Conservation (phyloP, 2,329 filamentous ascomycete species). For the Graphiopsis chlorocephala region DNA sequence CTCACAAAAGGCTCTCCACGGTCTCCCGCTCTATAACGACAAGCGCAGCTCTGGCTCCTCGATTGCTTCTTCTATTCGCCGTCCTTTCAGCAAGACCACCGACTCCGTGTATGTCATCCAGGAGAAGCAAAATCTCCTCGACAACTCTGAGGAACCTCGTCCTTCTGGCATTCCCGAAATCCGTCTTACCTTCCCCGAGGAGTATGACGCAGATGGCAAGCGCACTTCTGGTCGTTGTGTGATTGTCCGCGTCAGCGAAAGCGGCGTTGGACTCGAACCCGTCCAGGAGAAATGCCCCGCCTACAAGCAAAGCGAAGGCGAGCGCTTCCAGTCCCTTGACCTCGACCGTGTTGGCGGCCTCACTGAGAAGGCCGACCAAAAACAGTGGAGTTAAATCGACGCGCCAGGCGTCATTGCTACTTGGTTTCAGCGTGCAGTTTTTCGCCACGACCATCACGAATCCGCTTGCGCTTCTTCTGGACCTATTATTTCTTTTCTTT, state of each 20-base stretch:
- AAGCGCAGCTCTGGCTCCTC: slow-evolving; percentile 47
- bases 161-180: slow-evolving; percentile 86
- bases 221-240: slow-evolving; percentile 83
- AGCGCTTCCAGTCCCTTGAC: slow-evolving; percentile 86
- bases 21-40: slow-evolving; percentile 70
- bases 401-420: slow-evolving; percentile 6
- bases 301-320: slow-evolving; percentile 75
- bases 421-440: slow-evolving; percentile 12
- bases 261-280: slow-evolving; percentile 83
- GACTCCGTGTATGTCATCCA: slow-evolving; percentile 74
- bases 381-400: slow-evolving; percentile 12
- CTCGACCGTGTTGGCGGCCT: slow-evolving; percentile 91
- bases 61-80: slow-evolving; percentile 49
- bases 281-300: slow-evolving; percentile 77
- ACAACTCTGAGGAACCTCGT: slow-evolving; percentile 67
- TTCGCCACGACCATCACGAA: slow-evolving; percentile 15
- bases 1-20: slow-evolving; percentile 46
- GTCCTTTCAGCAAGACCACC: slow-evolving; percentile 54
- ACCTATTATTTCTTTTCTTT: slow-evolving; percentile 9
- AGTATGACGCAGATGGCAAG: slow-evolving; percentile 80
- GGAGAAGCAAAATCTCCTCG: slow-evolving; percentile 75
- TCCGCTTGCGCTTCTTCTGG: slow-evolving; percentile 16
- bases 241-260: slow-evolving; percentile 86
- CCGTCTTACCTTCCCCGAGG: slow-evolving; percentile 95
- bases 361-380: slow-evolving; percentile 71